Evolutionary conservation across 2,329 filamentous ascomycete genomes (phyloP).

Genomic region (Clonostachys byssicola): DNA sequence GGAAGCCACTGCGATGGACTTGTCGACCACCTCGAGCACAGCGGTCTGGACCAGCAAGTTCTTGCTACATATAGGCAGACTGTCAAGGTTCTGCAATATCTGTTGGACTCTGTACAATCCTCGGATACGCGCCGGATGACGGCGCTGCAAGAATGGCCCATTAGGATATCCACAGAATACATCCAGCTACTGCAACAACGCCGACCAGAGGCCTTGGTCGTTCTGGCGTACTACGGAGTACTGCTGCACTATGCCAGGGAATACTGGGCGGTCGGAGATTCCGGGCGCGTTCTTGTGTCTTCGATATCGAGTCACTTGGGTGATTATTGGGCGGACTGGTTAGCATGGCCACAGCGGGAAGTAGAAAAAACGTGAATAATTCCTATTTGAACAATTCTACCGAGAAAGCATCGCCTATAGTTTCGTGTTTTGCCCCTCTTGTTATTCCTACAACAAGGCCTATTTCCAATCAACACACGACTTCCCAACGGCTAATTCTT

Average conservation of each 20-base stretch:
- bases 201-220: constrained; percentile 27
- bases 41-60: constrained; percentile 5
- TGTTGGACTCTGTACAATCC: constrained; percentile 14
- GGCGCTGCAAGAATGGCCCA: constrained; percentile 5
- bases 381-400: too few relatives aligned
- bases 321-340: constrained; percentile 20
- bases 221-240: constrained; percentile 33
- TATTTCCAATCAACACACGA: too few relatives aligned
- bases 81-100: constrained; percentile 18
- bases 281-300: constrained; percentile 19
- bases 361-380: too few relatives aligned
- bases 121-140: constrained; percentile 10
- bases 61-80: constrained; percentile 10
- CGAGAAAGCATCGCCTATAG: too few relatives aligned
- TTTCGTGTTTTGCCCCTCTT: too few relatives aligned
- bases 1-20: constrained; percentile 1
- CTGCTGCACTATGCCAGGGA: constrained; percentile 25
- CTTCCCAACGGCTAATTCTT: too few relatives aligned
- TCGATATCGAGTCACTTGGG: constrained; percentile 17
- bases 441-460: too few relatives aligned
- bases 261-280: constrained; percentile 21
- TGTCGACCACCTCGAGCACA: constrained; percentile 9
- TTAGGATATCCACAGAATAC: constrained; percentile 14
- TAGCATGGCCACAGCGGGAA: constrained; percentile 4
- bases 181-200: constrained; percentile 22